phyloP scores from a whole-genome alignment of 1,284 basidiomycete genomes.

The Phaffia rhodozyma region DNA sequence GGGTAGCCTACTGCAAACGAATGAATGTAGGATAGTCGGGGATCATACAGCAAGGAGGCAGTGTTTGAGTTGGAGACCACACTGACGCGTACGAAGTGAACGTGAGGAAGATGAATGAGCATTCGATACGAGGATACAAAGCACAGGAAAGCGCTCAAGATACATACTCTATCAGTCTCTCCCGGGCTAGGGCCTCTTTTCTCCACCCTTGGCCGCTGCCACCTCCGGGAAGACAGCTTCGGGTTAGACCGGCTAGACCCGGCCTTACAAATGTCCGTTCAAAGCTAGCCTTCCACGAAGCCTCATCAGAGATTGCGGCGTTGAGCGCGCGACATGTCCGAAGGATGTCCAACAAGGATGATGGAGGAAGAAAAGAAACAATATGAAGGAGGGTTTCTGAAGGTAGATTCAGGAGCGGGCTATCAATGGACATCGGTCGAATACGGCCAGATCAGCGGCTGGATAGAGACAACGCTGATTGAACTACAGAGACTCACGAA shows the following conservation, averaged over 20 bases:
- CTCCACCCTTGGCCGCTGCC: constrained; percentile 55
- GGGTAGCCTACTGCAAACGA: constrained; percentile 12
- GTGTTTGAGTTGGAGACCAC: constrained; percentile 9
- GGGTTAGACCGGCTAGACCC: constrained; percentile 41
- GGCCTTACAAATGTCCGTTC: constrained; percentile 55
- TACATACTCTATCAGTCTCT: constrained; percentile 36
- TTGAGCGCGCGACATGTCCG: constrained; percentile 47
- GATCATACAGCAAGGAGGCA: constrained; percentile 9
- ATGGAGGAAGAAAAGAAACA: constrained; percentile 61
- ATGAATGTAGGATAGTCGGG: constrained; percentile 4
- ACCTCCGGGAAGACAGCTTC: constrained; percentile 22
- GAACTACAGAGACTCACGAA: no score
- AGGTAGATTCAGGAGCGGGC: constrained; percentile 46
- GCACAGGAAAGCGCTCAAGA: constrained; percentile 22
- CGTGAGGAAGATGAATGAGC: background rate
- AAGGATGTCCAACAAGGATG: constrained; percentile 48
- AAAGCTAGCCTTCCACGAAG: constrained; percentile 74
- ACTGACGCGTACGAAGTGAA: background rate
- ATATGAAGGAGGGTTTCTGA: constrained; percentile 64
- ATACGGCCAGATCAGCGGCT: no score
- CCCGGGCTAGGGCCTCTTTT: constrained; percentile 50
- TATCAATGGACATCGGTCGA: background rate
- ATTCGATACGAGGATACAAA: constrained; percentile 24
- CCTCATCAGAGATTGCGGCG: constrained; percentile 60
- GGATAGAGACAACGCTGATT: no score